Conservation (phyloP, 352 stramenopile genomes). For the Phytophthora sojae region DNA sequence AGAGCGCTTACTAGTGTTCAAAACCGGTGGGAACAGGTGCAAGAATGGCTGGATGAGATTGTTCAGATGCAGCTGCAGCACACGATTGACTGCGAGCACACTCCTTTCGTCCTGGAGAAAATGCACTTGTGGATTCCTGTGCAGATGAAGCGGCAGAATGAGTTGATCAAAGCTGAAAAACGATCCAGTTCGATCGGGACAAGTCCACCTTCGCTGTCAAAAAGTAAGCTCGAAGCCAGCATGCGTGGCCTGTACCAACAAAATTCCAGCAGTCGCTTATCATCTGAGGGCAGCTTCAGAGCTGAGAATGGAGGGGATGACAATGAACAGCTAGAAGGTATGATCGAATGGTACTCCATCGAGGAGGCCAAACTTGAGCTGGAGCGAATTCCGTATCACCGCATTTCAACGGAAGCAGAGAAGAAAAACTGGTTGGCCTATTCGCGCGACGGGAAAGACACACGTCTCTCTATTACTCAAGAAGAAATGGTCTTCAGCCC, state of each 20-base stretch:
- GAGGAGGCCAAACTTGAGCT: slow-evolving; percentile 77
- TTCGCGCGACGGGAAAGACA: slow-evolving; percentile 67
- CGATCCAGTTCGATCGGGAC: slow-evolving; percentile 8
- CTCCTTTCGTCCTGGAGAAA: slow-evolving; percentile 75
- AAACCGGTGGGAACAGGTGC: slow-evolving; percentile 65
- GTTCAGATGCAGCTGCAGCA: slow-evolving; percentile 69
- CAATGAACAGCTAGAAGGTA: slow-evolving; percentile 58
- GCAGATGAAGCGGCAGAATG: slow-evolving; percentile 1
- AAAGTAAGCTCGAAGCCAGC: slow-evolving; percentile 7
- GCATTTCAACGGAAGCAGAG: slow-evolving; percentile 67
- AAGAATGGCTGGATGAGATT: slow-evolving; percentile 72
- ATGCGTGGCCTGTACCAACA: slow-evolving; percentile 8
- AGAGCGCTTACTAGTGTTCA: slow-evolving; percentile 58
- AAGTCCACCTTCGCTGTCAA: slow-evolving; percentile 10
- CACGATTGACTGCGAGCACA: slow-evolving; percentile 70
- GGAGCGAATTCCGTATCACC: slow-evolving; percentile 67
- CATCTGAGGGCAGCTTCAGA: slow-evolving; percentile 4
- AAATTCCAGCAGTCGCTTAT: slow-evolving; percentile 14
- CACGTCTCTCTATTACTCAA: slow-evolving; percentile 62
- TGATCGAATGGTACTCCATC: slow-evolving; percentile 78
- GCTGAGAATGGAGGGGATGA: slow-evolving; percentile 37
- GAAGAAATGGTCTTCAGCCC: slow-evolving; percentile 70
- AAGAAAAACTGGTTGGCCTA: slow-evolving; percentile 58
- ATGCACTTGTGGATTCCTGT: slow-evolving; percentile 55
- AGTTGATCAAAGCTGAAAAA: slow-evolving; percentile 19